These are phyloP conservation scores for Dioszegia aurantiaca DNA, from an alignment of 768 basidiomycete species.

Conservation along the genomic window DNA sequence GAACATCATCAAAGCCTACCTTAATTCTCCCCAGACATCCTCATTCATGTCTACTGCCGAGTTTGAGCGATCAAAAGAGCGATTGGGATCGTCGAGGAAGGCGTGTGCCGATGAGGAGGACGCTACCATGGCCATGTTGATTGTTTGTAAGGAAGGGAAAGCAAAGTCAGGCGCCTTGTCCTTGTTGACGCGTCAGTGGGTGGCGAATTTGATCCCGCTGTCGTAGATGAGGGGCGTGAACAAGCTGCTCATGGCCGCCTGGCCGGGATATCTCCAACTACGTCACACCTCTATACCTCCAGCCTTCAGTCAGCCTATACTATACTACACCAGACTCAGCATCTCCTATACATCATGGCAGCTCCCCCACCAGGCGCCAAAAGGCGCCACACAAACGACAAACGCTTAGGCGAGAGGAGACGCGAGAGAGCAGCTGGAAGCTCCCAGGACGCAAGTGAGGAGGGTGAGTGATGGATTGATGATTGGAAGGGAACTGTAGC, in stretches of 20 bases:
- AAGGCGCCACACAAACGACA: conserved; percentile 20
- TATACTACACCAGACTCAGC: too few relatives aligned
- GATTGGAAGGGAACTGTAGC: background rate
- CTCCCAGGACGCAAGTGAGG: conserved; percentile 52
- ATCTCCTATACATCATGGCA: conserved; percentile 5
- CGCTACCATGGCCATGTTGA: conserved; percentile 7
- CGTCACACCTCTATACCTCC: too few relatives aligned
- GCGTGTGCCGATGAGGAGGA: conserved; percentile 10
- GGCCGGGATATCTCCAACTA: too few relatives aligned
- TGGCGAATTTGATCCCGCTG: background rate
- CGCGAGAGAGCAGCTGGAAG: conserved; percentile 32
- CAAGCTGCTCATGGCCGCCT: too few relatives aligned
- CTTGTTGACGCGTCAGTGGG: conserved; percentile 8
- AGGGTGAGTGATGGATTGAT: conserved; percentile 40
- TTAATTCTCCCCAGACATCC: conserved; percentile 26
- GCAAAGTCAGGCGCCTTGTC: conserved; percentile 7
- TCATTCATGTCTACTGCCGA: conserved; percentile 19
- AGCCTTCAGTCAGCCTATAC: too few relatives aligned
- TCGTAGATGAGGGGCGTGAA: too few relatives aligned
- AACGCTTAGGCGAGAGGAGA: conserved; percentile 29
- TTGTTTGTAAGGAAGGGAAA: background rate
- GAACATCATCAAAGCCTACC: conserved; percentile 1
- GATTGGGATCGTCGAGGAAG: conserved; percentile 13
- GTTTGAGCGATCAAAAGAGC: conserved; percentile 20
- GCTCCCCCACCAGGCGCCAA: conserved; percentile 27